Conservation (phyloP, 495 filamentous ascomycete genomes). For the Neurospora sp. region DNA sequence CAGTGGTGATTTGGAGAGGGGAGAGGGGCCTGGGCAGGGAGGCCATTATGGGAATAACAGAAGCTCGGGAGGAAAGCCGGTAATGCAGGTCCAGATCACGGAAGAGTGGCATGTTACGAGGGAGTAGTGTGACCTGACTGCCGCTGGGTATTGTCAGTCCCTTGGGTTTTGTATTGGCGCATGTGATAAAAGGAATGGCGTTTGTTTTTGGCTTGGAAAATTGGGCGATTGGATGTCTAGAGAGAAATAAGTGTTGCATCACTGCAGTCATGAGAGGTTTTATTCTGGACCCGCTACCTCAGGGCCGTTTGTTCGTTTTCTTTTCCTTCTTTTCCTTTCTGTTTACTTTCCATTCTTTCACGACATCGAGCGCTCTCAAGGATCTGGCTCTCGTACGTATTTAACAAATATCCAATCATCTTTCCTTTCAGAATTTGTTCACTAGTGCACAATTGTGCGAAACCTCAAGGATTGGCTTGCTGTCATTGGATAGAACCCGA, state of each 20-base stretch:
- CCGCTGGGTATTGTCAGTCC: neutral
- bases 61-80: neutral
- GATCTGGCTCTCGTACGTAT: too few species aligned
- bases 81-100: neutral
- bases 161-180: neutral
- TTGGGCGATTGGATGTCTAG: neutral
- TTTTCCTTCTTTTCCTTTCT: neutral
- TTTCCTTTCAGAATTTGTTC: too few species aligned
- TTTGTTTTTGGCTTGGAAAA: neutral
- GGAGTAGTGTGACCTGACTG: neutral
- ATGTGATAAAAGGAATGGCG: neutral
- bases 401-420: too few species aligned
- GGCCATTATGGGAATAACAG: neutral
- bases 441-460: too few species aligned
- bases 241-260: neutral
- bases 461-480: too few species aligned
- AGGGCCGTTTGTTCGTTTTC: neutral
- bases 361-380: too few species aligned
- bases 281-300: neutral
- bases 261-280: neutral
- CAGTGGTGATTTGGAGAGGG: neutral
- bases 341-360: too few species aligned
- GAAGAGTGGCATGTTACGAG: neutral
- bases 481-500: too few species aligned
- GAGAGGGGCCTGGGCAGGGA: neutral